Conservation (phyloP, 2,329 filamentous ascomycete genomes). For the Microdochium paspali region DNA sequence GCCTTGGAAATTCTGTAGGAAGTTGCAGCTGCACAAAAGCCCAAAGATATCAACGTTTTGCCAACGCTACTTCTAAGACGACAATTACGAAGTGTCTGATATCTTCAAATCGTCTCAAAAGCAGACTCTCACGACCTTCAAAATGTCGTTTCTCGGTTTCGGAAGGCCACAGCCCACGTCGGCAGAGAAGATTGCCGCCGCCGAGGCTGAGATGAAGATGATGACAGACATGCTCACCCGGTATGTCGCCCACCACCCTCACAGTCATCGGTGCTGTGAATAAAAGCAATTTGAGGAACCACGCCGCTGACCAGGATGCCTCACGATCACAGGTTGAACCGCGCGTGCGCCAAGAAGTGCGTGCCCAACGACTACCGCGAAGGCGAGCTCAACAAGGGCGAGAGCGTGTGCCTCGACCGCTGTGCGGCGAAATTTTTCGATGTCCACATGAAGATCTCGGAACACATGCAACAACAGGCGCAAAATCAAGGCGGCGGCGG, state of each 20-base stretch:
- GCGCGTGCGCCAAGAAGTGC: conserved; percentile 90
- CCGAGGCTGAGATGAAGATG: conserved; percentile 96
- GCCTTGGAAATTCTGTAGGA: not conserved
- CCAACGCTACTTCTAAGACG: not conserved
- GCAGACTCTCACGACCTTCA: conserved; percentile 12
- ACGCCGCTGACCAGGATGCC: too few species aligned
- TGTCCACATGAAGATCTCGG: conserved; percentile 93
- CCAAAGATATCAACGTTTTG: conserved; percentile 3
- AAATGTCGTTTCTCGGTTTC: conserved; percentile 67
- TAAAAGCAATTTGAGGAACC: too few species aligned
- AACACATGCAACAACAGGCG: conserved; percentile 89
- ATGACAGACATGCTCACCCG: conserved; percentile 97
- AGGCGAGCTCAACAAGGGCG: conserved; percentile 95
- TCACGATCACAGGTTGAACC: conserved; percentile 54
- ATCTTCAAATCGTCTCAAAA: not conserved
- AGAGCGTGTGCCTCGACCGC: conserved; percentile 94
- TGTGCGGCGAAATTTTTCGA: conserved; percentile 99
- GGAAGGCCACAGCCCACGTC: conserved; percentile 77
- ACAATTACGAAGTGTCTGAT: too few species aligned
- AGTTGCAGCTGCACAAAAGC: not conserved
- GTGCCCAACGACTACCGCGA: conserved; percentile 89
- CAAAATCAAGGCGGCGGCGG: conserved; percentile 47
- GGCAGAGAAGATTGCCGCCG: conserved; percentile 93
- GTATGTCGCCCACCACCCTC: conserved; percentile 45
- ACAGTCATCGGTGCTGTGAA: too few species aligned